A percentile compares a stretch with the other conserved stretches of the same genome.
phyloP scores from a whole-genome alignment of 176 grass and related monocot genomes.

The Carex cristatella region DNA sequence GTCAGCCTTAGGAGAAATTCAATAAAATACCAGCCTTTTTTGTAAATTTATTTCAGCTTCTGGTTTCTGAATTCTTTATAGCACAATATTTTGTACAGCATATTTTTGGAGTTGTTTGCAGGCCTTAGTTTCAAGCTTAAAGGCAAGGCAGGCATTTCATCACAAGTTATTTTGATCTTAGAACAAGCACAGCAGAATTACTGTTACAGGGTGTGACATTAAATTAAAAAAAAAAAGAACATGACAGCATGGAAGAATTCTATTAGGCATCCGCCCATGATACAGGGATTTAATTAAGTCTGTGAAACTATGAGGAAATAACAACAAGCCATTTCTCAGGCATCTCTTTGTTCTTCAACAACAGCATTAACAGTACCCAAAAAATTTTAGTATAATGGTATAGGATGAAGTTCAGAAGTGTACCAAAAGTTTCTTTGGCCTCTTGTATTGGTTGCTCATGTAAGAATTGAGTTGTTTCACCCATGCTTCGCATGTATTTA shows the following conservation, averaged over 20 bases:
- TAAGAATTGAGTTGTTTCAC: conserved; percentile 36
- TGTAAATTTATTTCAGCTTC: not conserved
- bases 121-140: not conserved
- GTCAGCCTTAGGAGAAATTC: not conserved
- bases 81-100: not conserved
- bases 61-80: not conserved
- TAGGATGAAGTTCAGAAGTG: not conserved
- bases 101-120: not conserved
- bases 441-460: conserved; percentile 41
- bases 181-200: not conserved
- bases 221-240: not conserved
- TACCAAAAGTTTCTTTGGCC: conserved; percentile 87
- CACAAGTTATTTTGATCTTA: not conserved
- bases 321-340: not conserved
- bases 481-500: conserved; percentile 58
- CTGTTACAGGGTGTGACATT: not conserved
- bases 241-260: not conserved
- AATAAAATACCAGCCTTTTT: not conserved
- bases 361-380: not conserved
- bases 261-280: not conserved
- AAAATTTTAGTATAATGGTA: not conserved
- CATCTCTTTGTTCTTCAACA: not conserved
- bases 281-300: not conserved
- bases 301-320: not conserved
- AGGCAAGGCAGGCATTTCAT: not conserved